Evolutionary conservation across 768 basidiomycete species (phyloP), one percentile per base, ranked within the genome.

Genomic region (Tylopilus balloui): DNA sequence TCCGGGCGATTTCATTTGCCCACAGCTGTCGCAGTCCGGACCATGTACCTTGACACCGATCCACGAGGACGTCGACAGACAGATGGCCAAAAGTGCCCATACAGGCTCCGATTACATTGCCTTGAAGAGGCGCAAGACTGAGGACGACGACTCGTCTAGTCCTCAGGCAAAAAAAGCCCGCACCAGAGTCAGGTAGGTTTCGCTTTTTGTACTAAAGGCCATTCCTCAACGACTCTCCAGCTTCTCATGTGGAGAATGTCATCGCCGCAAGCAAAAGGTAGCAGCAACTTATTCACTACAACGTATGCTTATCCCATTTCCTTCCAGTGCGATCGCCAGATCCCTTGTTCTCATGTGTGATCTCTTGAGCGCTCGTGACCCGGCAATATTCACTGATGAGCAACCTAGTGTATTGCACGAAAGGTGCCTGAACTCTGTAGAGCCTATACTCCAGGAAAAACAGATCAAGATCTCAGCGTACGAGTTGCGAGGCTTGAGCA

Each of bases 401-500:
- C 51, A 48, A 31, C 28, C 48, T 57, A 92, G 84, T 92, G 89
- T 56, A 68, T 90, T 54, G 82, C 89, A 43, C 83, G 89, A 61
- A 92, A 90, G 66, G 88, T 92, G 0, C 89, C 89, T 25, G 88
- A 91, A 51, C 71, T 92, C 36, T 92, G 89, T 73, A 88, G 88
- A 64, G 84, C 89, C 0, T 92, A 92, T 61, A 91, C 87, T 7
- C 90, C 89, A 10, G 89, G 89, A 48, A 92, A 91, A 64, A 74
- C 81, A 14, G 90, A 92, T 66, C 86, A 89, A 61, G 88, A 92
- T 66, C 70, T 92, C 40, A 81, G 77, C 57, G 78, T 80, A 36
- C 83, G 89, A 42, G 69, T 92, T 35, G 73, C 84, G 31, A 77
- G 89, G 49, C 73, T 92, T 17, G 89, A 92, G 63, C 83, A 86